Base-by-base conservation (phyloP, 352 stramenopile genomes). In the Phytophthora pistaciae region DNA sequence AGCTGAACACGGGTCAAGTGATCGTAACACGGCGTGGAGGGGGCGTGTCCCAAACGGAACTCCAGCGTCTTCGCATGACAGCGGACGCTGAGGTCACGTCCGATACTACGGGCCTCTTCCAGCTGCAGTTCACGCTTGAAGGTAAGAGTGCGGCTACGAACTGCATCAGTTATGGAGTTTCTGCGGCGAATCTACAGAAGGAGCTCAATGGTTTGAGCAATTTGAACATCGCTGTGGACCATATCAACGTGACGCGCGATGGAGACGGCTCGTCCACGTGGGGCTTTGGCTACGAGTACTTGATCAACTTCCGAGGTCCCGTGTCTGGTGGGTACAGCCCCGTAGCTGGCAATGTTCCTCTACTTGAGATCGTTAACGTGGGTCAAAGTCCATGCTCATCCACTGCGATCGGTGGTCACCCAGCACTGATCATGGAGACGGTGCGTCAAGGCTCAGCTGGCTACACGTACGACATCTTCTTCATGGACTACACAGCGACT, bases 261-360 rank as follows among this genome's bases (percentile, higher is more conserved):
- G 89, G 89, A 0, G 87, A 95, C 42, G 89, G 87, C 0, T 72
- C 81, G 11, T 80, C 89, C 0, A 60, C 61, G 5, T 95, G 84
- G 85, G 89, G 89, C 9, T 96, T 90, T 62, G 89, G 89, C 0
- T 96, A 90, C 59, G 83, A 95, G 64, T 96, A 94, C 60, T 66
- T 84, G 8, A 82, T 96, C 56, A 60, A 81, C 27, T 96, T 93
- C 49, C 64, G 59, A 40, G 89, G 89, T 2, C 82, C 87, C 0
- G 64, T 94, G 11, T 66, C 61, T 10, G 86, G 88, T 20, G 85
- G 86, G 3, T 78, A 73, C 48, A 94, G 84, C 50, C 70, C n/a
- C 3, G 78, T 96, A 7, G 49, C 95, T 0, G 89, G 87, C 0
- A 77, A 94, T 50, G 70, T 95, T 4, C 60, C 69, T 9, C 72